Conservation (phyloP, 1,139 yeast species). For the Geotrichum candidum region DNA sequence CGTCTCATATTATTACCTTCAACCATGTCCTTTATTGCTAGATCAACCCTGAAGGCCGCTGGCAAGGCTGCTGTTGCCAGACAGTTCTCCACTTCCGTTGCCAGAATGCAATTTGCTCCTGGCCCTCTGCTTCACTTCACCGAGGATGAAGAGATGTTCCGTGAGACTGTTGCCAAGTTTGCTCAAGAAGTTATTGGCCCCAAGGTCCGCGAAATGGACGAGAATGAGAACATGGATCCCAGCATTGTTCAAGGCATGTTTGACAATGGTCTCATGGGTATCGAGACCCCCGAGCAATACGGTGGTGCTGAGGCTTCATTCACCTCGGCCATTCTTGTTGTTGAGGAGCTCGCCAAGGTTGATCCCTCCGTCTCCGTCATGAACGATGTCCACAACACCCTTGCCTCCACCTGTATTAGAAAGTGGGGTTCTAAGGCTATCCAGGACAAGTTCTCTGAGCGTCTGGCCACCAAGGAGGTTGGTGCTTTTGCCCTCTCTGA, state of each 20-base stretch:
- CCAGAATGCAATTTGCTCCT: constrained; percentile 8
- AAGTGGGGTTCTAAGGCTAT: constrained; percentile 37
- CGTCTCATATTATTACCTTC: neutral
- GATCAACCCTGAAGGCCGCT: constrained; percentile 7
- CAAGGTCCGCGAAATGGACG: constrained; percentile 41
- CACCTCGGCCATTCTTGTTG: constrained; percentile 42
- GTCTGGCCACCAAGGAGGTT: constrained; percentile 35
- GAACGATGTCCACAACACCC: constrained; percentile 43
- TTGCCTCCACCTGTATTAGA: constrained; percentile 40
- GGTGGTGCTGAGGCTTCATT: constrained; percentile 45
- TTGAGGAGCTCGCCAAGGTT: constrained; percentile 42
- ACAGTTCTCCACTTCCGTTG: constrained; percentile 7
- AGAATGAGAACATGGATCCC: constrained; percentile 39
- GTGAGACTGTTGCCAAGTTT: constrained; percentile 38
- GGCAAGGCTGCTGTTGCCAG: neutral
- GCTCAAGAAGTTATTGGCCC: constrained; percentile 40
- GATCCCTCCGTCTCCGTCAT: constrained; percentile 41
- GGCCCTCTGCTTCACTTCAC: constrained; percentile 27
- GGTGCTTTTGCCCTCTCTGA: constrained; percentile 42
- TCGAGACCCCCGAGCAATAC: constrained; percentile 42
- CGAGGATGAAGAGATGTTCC: constrained; percentile 40
- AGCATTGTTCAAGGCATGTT: constrained; percentile 36
- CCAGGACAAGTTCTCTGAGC: constrained; percentile 38
- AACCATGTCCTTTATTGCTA: constrained; percentile 8
- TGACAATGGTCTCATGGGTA: constrained; percentile 41